Evolutionary conservation across 352 stramenopile species (phyloP).

Genomic region (Phytophthora hibernalis): DNA sequence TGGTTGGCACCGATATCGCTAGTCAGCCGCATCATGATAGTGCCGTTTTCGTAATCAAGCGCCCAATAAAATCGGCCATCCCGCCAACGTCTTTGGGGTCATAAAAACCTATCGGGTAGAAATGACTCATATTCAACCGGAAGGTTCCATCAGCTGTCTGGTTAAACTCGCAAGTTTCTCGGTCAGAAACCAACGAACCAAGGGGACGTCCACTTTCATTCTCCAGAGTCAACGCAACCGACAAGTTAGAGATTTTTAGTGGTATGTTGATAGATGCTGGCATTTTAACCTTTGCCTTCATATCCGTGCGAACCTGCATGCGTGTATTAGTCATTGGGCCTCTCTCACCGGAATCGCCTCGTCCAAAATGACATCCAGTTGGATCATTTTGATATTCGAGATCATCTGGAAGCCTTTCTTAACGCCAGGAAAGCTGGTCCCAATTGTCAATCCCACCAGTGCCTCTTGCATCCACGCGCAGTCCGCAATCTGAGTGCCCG

Average conservation of each 20-base stretch:
- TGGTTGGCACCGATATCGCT: conserved; percentile 42
- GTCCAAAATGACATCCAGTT: conserved; percentile 72
- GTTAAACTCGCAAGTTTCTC: conserved; percentile 73
- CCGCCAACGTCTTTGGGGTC: conserved; percentile 38
- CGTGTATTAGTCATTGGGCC: conserved; percentile 60
- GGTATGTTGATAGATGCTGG: conserved; percentile 74
- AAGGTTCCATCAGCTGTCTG: conserved; percentile 63
- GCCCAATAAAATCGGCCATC: conserved; percentile 68
- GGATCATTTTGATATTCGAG: conserved; percentile 65
- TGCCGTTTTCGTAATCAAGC: conserved; percentile 67
- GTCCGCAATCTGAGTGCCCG: conserved; percentile 48
- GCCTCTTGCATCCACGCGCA: conserved; percentile 76
- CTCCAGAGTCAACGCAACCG: conserved; percentile 63
- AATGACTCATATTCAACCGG: conserved; percentile 76
- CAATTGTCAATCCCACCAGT: conserved; percentile 67
- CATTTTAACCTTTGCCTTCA: conserved; percentile 77
- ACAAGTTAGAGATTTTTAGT: conserved; percentile 69
- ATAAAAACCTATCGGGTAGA: conserved; percentile 68
- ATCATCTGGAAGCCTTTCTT: conserved; percentile 68
- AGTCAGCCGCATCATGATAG: conserved; percentile 65
- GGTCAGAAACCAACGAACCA: conserved; percentile 56
- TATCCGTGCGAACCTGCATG: conserved; percentile 75
- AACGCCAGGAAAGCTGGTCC: conserved; percentile 71
- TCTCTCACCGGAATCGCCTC: conserved; percentile 28
- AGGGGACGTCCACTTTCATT: conserved; percentile 44